These are phyloP conservation scores for Cubamyces sp. DNA, from an alignment of 768 basidiomycete species.

Conservation along the genomic window DNA sequence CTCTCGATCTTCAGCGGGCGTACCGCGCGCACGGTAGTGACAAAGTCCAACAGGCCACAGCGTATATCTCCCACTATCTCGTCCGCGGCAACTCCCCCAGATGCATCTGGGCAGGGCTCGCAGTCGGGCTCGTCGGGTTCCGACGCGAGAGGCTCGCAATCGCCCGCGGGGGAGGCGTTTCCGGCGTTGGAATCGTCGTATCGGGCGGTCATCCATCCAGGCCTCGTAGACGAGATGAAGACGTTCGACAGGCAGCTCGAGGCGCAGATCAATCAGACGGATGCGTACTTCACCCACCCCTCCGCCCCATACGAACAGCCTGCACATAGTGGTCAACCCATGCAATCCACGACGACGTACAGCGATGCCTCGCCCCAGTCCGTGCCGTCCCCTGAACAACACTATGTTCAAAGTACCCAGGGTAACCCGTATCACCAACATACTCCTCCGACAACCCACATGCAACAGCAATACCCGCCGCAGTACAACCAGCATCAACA, in stretches of 20 bases:
- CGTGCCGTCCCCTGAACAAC: background rate
- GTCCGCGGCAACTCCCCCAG: conserved; percentile 14
- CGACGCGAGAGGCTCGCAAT: conserved; percentile 18
- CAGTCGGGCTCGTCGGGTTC: conserved; percentile 7
- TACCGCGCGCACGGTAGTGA: conserved; percentile 60
- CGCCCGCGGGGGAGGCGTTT: conserved; percentile 21
- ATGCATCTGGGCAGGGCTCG: conserved; percentile 8
- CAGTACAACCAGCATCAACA: conserved; percentile 12
- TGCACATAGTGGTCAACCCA: background rate
- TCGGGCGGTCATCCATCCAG: conserved; percentile 35
- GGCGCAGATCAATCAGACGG: conserved; percentile 32
- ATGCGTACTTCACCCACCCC: conserved; percentile 21
- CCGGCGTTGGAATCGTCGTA: conserved; percentile 28
- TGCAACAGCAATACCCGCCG: conserved; percentile 3
- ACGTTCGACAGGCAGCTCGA: conserved; percentile 36
- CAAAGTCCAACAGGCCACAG: conserved; percentile 40
- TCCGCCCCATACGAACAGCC: background rate
- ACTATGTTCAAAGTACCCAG: background rate
- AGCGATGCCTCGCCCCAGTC: background rate
- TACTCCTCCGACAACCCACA: background rate
- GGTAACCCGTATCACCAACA: background rate
- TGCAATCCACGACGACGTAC: background rate
- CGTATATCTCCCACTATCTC: conserved; percentile 20
- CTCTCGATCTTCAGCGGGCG: conserved; percentile 78
- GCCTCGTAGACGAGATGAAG: conserved; percentile 37